Evolutionary conservation across 176 grass and related monocot species (phyloP).

Genomic region (Oryza punctata): DNA sequence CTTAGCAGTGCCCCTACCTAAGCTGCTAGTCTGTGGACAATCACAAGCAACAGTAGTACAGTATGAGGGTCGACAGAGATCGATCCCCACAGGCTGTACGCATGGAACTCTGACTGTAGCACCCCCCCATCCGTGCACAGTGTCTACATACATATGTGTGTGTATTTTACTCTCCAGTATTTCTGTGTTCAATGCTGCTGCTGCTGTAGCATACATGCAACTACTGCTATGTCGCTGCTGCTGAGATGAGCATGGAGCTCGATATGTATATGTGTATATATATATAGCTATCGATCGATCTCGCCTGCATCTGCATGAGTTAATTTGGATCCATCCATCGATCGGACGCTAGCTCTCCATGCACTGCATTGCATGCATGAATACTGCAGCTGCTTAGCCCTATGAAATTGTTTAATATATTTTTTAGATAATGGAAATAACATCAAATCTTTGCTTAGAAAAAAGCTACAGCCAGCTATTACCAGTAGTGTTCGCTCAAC

Average conservation of each 20-base stretch:
- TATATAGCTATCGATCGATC: not conserved
- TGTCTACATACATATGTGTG: not conserved
- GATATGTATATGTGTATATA: not conserved
- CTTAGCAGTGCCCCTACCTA: not conserved
- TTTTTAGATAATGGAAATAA: too few species aligned
- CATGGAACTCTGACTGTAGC: conserved; percentile 45
- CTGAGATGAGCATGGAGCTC: conserved; percentile 26
- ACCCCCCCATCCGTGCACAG: not conserved
- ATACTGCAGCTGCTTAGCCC: not conserved
- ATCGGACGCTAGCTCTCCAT: not conserved
- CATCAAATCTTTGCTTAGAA: too few species aligned
- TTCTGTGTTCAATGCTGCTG: conserved; percentile 47
- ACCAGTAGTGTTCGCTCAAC: too few species aligned
- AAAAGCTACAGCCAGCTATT: too few species aligned
- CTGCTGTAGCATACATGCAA: conserved; percentile 6
- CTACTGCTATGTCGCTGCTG: conserved; percentile 1
- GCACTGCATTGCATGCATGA: conserved; percentile 29
- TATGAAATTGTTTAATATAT: too few species aligned
- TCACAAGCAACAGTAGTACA: conserved; percentile 26
- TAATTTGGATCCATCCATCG: conserved; percentile 19
- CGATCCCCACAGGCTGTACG: conserved; percentile 20
- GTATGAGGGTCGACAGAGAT: conserved; percentile 4
- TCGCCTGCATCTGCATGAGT: not conserved
- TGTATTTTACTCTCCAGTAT: conserved; percentile 25
- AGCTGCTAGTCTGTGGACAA: conserved; percentile 35